Evolutionary conservation across 306 rosid genomes (phyloP), one percentile per base, ranked within the genome.

Genomic region (Aeschynomene evenia): DNA sequence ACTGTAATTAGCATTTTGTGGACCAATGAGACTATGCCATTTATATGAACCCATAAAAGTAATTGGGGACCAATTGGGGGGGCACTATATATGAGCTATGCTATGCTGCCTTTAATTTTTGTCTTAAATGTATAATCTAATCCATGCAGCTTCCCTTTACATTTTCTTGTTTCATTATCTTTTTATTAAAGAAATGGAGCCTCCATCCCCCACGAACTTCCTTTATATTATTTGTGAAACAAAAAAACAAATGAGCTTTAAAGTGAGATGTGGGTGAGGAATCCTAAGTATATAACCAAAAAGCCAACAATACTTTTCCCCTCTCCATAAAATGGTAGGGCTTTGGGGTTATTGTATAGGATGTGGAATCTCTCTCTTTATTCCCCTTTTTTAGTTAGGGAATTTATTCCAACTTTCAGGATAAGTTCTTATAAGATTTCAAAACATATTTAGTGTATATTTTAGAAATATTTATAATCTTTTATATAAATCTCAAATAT

Each of bases 281-380:
- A 86, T 89, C 98, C 96, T 69, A 89, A 86, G 96, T 77, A 70
- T 70, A 79, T 68, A 79, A 63, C 74, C 75, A 76, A 76, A 81
- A 91, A 76, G 86, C 90, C 85, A 87, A 85, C 81, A 33, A 59
- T 79, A 82, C 86, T 76, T 87, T 85, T 77, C 58, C 21, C 22
- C 64, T 21, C 59, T 39, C n/a, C 23, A 43, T 70, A 61, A 72
- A 40, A 78, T 84, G 82, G 83, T 70, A 64, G 68, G 71, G 69
- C 45, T 73, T 77, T 40, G 43, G 49, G 70, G 77, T 26, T 24
- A 11, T 33, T 28, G 53, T 53, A 28, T 28, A 31, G 60, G 77
- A 52, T 77, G 51, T 66, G 84, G 76, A 85, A 80, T 88, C 83
- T 75, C 26, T 49, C 80, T 45, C 85, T 84, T 81, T 85, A 74